These are phyloP conservation scores for Xylaria sp. DNA, from an alignment of 2,329 filamentous ascomycete species.

Conservation along the genomic window DNA sequence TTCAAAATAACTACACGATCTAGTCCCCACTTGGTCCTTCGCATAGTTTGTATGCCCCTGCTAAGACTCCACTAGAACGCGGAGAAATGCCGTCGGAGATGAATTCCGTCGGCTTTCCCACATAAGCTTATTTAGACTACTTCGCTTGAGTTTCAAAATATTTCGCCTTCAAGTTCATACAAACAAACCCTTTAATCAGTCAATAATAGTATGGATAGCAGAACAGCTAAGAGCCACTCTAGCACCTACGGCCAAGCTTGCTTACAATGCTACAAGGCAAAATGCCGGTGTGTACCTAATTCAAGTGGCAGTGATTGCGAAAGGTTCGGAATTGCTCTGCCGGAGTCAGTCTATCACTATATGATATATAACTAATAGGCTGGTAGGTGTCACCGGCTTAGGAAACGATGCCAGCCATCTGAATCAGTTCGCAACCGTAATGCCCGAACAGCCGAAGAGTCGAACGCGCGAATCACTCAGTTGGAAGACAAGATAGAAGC, in stretches of 20 bases:
- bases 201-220: slow-evolving; percentile 17
- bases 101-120: slow-evolving; percentile 14
- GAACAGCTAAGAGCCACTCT: slow-evolving; percentile 17
- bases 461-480: slow-evolving; percentile 49
- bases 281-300: slow-evolving; percentile 41
- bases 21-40: not conserved
- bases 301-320: slow-evolving; percentile 39
- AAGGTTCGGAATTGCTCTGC: slow-evolving; percentile 26
- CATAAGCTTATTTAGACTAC: not conserved
- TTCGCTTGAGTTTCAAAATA: not conserved
- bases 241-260: slow-evolving; percentile 42
- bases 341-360: not conserved
- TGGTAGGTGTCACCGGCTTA: slow-evolving; percentile 50
- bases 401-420: slow-evolving; percentile 50
- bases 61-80: not conserved
- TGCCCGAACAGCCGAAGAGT: slow-evolving; percentile 40
- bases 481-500: slow-evolving; percentile 51
- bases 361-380: slow-evolving; percentile 10
- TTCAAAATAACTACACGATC: not conserved
- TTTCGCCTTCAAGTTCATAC: not conserved
- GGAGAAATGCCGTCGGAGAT: slow-evolving; percentile 21
- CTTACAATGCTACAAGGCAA: slow-evolving; percentile 42
- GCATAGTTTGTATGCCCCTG: not conserved
- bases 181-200: not conserved
- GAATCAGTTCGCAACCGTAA: slow-evolving; percentile 49